Conservation (phyloP, 768 basidiomycete genomes). For the Jaapia argillacea region DNA sequence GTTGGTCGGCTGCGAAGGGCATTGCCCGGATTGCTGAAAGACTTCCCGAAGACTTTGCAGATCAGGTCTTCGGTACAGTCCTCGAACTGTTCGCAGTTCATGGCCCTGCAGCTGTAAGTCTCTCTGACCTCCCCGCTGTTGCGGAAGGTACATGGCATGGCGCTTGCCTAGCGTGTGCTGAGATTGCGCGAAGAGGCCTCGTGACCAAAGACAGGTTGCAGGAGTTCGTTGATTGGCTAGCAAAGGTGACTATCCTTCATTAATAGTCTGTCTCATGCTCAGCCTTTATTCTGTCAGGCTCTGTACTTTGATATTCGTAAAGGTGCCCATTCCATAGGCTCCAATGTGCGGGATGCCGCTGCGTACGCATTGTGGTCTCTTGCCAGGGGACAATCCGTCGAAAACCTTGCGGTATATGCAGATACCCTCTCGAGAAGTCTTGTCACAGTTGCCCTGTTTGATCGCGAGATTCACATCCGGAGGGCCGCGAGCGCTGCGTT, state of each 20-base stretch:
- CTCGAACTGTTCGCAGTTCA: slow-evolving; percentile 72
- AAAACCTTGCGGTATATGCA: slow-evolving; percentile 38
- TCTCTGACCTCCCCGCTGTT: slow-evolving; percentile 64
- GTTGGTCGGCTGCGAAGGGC: slow-evolving; percentile 92
- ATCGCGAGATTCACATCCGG: slow-evolving; percentile 91
- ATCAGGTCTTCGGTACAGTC: slow-evolving; percentile 77
- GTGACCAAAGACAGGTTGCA: slow-evolving; percentile 47
- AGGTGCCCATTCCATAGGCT: slow-evolving; percentile 88
- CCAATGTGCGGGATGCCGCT: slow-evolving; percentile 90
- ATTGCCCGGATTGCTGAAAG: slow-evolving; percentile 77
- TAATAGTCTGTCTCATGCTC: slow-evolving; percentile 3
- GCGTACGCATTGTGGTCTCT: slow-evolving; percentile 94
- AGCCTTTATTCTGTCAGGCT: slow-evolving; percentile 40
- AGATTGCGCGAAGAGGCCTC: slow-evolving; percentile 79
- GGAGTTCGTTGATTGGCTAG: slow-evolving; percentile 66
- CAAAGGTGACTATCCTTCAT: slow-evolving; percentile 45
- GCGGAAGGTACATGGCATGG: slow-evolving; percentile 95
- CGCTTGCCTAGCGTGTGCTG: slow-evolving; percentile 84
- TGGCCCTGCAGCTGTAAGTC: slow-evolving; percentile 46
- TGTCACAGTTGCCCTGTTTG: slow-evolving; percentile 75
- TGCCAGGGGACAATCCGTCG: slow-evolving; percentile 64
- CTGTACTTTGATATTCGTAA: slow-evolving; percentile 88
- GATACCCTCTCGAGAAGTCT: slow-evolving; percentile 57
- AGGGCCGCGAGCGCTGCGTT: slow-evolving; percentile 96
- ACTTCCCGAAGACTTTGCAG: slow-evolving; percentile 62